Evolutionary conservation across 225 moss, liverwort and hornwort genomes (phyloP).

Genomic region (Bryoerythrophyllum caledonicum): DNA sequence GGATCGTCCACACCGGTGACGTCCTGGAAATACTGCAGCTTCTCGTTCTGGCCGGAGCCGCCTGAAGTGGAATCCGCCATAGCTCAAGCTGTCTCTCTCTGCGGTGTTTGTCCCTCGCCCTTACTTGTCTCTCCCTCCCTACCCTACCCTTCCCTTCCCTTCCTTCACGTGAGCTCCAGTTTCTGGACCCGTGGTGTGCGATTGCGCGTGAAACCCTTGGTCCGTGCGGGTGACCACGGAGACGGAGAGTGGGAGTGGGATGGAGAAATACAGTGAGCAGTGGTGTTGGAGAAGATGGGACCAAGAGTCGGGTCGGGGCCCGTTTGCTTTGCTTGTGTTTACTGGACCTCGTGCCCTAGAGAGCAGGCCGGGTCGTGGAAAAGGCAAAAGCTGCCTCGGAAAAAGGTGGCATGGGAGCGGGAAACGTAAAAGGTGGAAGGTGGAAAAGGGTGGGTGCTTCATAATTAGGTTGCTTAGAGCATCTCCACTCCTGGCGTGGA

Average conservation of each 20-base stretch:
- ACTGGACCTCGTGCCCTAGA: background rate
- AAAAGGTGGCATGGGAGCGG: background rate
- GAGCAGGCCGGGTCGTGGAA: background rate
- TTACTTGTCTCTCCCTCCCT: constrained; percentile 27
- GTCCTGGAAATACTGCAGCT: constrained; percentile 87
- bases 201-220: too few relatives aligned
- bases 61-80: constrained; percentile 56
- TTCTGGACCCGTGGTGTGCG: background rate
- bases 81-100: background rate
- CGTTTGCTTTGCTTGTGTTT: background rate
- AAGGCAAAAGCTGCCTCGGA: background rate
- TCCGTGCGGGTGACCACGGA: too few relatives aligned
- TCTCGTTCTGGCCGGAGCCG: constrained; percentile 66
- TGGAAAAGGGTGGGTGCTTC: too few relatives aligned
- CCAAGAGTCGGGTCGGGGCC: background rate
- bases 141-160: background rate
- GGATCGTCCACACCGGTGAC: constrained; percentile 83
- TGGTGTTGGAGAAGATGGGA: background rate
- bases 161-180: background rate
- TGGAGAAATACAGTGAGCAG: too few relatives aligned
- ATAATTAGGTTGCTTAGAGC: too few relatives aligned
- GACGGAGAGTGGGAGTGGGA: too few relatives aligned
- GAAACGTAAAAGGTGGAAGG: too few relatives aligned
- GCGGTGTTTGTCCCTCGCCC: constrained; percentile 6
- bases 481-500: too few relatives aligned